phyloP scores from a whole-genome alignment of 2,329 filamentous ascomycete species.

The Talaromyces sp. region DNA sequence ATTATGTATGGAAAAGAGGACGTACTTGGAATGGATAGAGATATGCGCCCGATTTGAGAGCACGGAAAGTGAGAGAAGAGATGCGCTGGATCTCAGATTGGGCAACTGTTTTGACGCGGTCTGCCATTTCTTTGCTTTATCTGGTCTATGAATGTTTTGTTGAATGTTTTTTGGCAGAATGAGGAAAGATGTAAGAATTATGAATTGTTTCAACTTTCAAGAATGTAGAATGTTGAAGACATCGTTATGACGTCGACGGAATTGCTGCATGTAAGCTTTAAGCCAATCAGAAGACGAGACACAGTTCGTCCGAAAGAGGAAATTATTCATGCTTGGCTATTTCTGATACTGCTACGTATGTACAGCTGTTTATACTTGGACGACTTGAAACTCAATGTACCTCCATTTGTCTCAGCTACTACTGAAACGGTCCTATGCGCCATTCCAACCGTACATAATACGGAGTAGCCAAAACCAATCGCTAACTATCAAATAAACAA shows the following conservation, averaged over 20 bases:
- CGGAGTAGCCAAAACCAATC: constrained; percentile 20
- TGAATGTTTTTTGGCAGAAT: neutral
- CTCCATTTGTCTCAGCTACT: neutral
- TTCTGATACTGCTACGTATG: neutral
- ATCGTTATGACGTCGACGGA: neutral
- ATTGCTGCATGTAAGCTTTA: neutral
- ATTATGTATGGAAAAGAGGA: too few relatives aligned
- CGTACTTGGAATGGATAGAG: constrained; percentile 74
- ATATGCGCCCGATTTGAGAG: constrained; percentile 73
- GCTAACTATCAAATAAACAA: neutral
- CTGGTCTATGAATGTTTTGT: neutral
- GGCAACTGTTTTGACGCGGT: constrained; percentile 56
- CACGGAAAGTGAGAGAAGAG: constrained; percentile 61
- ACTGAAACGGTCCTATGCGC: neutral
- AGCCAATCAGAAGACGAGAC: neutral
- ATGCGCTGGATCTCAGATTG: constrained; percentile 70
- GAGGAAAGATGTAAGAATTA: neutral
- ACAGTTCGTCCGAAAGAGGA: neutral
- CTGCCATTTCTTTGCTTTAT: constrained; percentile 33
- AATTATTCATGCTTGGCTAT: neutral
- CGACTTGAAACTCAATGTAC: neutral
- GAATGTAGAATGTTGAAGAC: neutral
- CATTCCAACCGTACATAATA: constrained; percentile 6
- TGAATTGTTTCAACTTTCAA: neutral
- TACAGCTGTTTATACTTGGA: neutral